phyloP scores from a whole-genome alignment of 108 stramenopile species.

The Chaetoceros tenuissimus region DNA sequence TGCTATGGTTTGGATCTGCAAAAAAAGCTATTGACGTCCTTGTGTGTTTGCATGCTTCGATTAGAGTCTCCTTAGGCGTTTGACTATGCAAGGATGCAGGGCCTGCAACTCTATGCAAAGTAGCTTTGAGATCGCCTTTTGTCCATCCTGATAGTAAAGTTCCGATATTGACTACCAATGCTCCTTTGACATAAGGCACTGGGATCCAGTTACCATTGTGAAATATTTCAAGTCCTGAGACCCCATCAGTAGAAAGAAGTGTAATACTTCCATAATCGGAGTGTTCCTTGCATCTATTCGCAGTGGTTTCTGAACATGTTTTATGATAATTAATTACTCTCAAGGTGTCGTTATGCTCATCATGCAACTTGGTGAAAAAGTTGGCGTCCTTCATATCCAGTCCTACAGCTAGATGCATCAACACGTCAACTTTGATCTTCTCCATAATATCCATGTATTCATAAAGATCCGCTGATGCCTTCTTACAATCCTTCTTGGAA shows the following conservation, averaged over 20 bases:
- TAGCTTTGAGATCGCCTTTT: conserved; percentile 31
- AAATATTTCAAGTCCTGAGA: conserved; percentile 45
- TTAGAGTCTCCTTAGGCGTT: conserved; percentile 7
- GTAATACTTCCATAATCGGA: conserved; percentile 68
- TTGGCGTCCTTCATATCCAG: conserved; percentile 29
- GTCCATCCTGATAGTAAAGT: conserved; percentile 53
- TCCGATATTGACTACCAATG: conserved; percentile 57
- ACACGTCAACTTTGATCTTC: conserved; percentile 25
- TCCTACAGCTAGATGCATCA: conserved; percentile 42
- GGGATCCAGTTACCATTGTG: conserved; percentile 34
- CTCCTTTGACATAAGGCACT: conserved; percentile 45
- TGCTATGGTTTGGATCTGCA: conserved; percentile 42
- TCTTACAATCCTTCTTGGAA: conserved; percentile 7
- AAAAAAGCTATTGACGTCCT: conserved; percentile 59
- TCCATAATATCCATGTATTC: conserved; percentile 40
- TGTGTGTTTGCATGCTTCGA: conserved; percentile 14
- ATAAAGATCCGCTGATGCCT: conserved; percentile 8
- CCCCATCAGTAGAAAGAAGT: conserved; percentile 48
- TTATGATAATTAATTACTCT: conserved; percentile 40
- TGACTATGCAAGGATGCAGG: conserved; percentile 16
- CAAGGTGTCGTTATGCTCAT: conserved; percentile 36
- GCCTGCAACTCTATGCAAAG: conserved; percentile 63
- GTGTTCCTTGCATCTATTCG: conserved; percentile 70
- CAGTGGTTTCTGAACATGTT: conserved; percentile 15
- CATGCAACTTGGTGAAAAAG: conserved; percentile 38